Evolutionary conservation across 1,139 yeast genomes (phyloP), one percentile per base, ranked within the genome.

Genomic region (Candida sanyaensis): DNA sequence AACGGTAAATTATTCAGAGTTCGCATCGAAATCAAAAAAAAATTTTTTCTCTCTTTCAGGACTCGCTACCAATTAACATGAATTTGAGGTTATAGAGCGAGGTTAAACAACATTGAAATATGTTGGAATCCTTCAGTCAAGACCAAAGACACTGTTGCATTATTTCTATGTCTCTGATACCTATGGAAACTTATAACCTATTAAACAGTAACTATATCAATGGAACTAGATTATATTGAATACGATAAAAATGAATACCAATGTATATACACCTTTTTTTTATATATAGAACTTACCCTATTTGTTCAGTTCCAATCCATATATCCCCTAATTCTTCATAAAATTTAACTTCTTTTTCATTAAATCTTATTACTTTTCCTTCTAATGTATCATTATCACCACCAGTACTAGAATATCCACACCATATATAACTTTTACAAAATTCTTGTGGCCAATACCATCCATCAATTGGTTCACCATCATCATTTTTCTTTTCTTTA

Each of bases 371-470:
- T 33, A 63, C 48, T 28, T 50, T 50, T 5, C 74, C 74, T 3
- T 49, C 42, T 46, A 63, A 63, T 6, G 63, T 58, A 45, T 61
- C 66, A 41, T 65, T 68, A 8, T 43, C 52, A 7, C 73, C 78
- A 41, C 79, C 80, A 47, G 74, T 63, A 13, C 61, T 53, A 37
- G 72, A 68, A 54, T 70, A 74, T 1, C 75, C 78, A 65, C 80
- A 75, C 72, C 77, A 75, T 32, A 73, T 56, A 49, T 75, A 74
- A 10, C 70, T 65, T 31, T 66, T 65, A 59, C 80, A 74, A 44
- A 72, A 73, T 36, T 44, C 48, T 3, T 13, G 37, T 12, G 45
- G 48, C 50, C 66, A 66, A 24, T 45, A 42, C 73, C 73, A 68
- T 8, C 68, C 71, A 50, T 56, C 55, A 30, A 53, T 55, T 29